These are phyloP conservation scores for Astraeus odoratus DNA, from an alignment of 768 basidiomycete genomes.

Conservation along the genomic window DNA sequence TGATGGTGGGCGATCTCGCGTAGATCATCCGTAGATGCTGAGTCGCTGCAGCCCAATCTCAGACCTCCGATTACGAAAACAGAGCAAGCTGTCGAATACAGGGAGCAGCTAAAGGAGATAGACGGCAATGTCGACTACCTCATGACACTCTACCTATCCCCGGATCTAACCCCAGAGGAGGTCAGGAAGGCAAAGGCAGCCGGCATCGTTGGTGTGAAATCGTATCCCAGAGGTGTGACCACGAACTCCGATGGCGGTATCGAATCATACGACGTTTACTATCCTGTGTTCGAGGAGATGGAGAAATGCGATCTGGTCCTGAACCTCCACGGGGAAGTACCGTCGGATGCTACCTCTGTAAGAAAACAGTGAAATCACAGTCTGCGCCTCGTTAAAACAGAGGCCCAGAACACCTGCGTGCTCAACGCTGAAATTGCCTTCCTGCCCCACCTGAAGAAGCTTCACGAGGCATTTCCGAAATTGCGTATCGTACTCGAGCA, in stretches of 20 bases:
- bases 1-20: slow-evolving; percentile 63
- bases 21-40: slow-evolving; percentile 6
- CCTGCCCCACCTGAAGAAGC: slow-evolving; percentile 75
- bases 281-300: slow-evolving; percentile 91
- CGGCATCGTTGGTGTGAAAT: slow-evolving; percentile 88
- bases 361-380: slow-evolving; percentile 16
- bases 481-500: slow-evolving; percentile 96
- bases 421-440: slow-evolving; percentile 91
- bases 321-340: slow-evolving; percentile 95
- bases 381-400: not conserved
- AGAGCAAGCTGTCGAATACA: slow-evolving; percentile 76
- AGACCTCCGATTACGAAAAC: slow-evolving; percentile 83
- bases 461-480: slow-evolving; percentile 78
- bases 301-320: slow-evolving; percentile 90
- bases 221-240: slow-evolving; percentile 95
- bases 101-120: slow-evolving; percentile 61
- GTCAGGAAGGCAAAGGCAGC: slow-evolving; percentile 80
- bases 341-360: slow-evolving; percentile 66
- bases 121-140: slow-evolving; percentile 80
- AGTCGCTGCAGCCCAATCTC: slow-evolving; percentile 71
- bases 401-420: slow-evolving; percentile 72
- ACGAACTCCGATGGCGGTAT: slow-evolving; percentile 96
- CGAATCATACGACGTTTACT: slow-evolving; percentile 91
- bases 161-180: slow-evolving; percentile 84
- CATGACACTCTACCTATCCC: slow-evolving; percentile 95